Percentiles rank a stretch among this genome's conserved stretches.
Evolutionary conservation across 1,284 basidiomycete species (phyloP).

Genomic region (Laetiporus sulphureus): DNA sequence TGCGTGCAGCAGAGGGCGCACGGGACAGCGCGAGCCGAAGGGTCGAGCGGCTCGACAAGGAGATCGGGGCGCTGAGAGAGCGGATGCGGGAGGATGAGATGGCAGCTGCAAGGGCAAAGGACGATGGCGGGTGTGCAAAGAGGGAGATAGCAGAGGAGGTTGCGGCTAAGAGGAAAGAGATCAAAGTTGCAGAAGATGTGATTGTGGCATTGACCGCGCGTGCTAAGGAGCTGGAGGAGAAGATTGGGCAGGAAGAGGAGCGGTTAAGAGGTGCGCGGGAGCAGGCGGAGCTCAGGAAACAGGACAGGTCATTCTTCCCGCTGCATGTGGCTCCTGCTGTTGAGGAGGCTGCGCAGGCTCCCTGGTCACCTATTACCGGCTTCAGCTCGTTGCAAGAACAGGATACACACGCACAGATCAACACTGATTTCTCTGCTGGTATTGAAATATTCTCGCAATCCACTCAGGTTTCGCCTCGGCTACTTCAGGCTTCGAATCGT

Average conservation of each 20-base stretch:
- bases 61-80: slow-evolving; percentile 58
- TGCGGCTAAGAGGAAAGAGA: slow-evolving; percentile 56
- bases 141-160: slow-evolving; percentile 41
- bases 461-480: slow-evolving; percentile 14
- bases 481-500: slow-evolving; percentile 5
- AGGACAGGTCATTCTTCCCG: slow-evolving; percentile 34
- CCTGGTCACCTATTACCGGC: slow-evolving; percentile 18
- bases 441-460: slow-evolving; percentile 20
- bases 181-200: slow-evolving; percentile 66
- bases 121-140: slow-evolving; percentile 34
- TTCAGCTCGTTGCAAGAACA: slow-evolving; percentile 8
- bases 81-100: slow-evolving; percentile 46
- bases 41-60: slow-evolving; percentile 60
- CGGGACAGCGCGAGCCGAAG: slow-evolving; percentile 61
- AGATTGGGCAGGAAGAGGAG: slow-evolving; percentile 41
- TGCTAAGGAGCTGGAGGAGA: slow-evolving; percentile 32
- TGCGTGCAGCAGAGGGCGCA: slow-evolving; percentile 62
- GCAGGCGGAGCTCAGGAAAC: slow-evolving; percentile 40
- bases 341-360: slow-evolving; percentile 16
- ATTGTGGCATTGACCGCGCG: slow-evolving; percentile 28
- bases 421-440: slow-evolving; percentile 13
- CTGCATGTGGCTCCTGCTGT: slow-evolving; percentile 23
- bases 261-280: slow-evolving; percentile 43
- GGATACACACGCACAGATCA: slow-evolving; percentile 17
- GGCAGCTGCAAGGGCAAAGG: slow-evolving; percentile 40